Base-by-base conservation (phyloP, 306 rosid genomes). In the Heteromeles arbutifolia region DNA sequence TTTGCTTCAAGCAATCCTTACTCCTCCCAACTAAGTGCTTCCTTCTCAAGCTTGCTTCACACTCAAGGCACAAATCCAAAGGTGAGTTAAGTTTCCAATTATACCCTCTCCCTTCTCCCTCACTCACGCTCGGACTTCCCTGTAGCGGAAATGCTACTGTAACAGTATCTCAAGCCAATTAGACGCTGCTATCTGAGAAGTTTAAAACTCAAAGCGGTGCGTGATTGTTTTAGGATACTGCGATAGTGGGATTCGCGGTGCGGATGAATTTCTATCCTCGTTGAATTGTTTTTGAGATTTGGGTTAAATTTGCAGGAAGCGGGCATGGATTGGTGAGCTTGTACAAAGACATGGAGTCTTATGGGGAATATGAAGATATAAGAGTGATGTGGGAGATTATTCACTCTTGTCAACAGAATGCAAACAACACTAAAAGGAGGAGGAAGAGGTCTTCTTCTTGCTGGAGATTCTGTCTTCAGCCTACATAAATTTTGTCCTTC, bases 301-400 rank as follows among this genome's bases (percentile, higher is more conserved):
- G 81, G 74, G 54, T 69, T 12, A 58, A 78, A 73, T 70, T 18
- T 57, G 85, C 87, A 89, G 96, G 90, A 70, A 74, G 77, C 5
- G 70, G 82, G 39, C 81, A 87, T 80, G 96, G 90, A 70, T 86
- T 92, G 67, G 65, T 85, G 44, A 78, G 50, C 82, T 89, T 94
- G 17, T 82, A 84, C 74, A 87, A 91, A 77, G 97, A 94, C 72
- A 84, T 92, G 83, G 93, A 92, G 62, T 88, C 92, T 58, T 87
- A 89, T 65, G 86, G 93, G 5, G 98, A 92, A 78, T 90, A 90
- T 80, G 84, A 45, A 82, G 98, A 94, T 80, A 92, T 92, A 67
- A 85, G 76, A 78, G 93, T 92, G 59, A 94, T 94, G 98, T 94
- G 97, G 98, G 85, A 86, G 85, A 92, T 95, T 71, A 81, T 95